A percentile compares a stretch with the other conserved stretches of the same genome.
These are phyloP conservation scores for Fraxinus greggii DNA, from an alignment of 305 asterid species.

Conservation along the genomic window DNA sequence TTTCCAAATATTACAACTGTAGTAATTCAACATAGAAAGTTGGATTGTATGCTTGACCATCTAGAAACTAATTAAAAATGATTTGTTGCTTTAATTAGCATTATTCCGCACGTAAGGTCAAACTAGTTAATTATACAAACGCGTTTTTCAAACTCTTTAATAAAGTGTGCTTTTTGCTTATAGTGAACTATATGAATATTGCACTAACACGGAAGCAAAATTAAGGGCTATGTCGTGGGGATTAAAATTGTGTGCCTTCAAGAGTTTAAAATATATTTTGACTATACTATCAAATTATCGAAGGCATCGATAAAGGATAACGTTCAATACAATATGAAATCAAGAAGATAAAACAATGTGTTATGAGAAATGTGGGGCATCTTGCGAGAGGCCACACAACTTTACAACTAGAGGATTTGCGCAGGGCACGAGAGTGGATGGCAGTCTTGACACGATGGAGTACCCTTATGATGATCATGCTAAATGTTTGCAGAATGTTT, in stretches of 20 bases:
- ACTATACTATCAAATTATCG: not conserved
- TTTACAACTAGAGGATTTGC: not conserved
- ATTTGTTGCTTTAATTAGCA: too few relatives aligned
- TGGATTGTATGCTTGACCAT: too few relatives aligned
- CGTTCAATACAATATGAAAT: not conserved
- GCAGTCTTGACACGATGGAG: not conserved
- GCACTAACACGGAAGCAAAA: too few relatives aligned
- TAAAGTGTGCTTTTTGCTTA: not conserved
- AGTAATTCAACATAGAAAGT: too few relatives aligned
- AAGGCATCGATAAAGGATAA: not conserved
- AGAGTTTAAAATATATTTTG: too few relatives aligned
- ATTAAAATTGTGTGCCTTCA: too few relatives aligned
- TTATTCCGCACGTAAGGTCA: too few relatives aligned
- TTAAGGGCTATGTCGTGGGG: too few relatives aligned
- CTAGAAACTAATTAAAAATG: too few relatives aligned
- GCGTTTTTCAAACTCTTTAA: not conserved
- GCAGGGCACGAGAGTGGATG: not conserved
- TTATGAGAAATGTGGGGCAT: not conserved
- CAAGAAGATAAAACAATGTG: not conserved
- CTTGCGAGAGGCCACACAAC: not conserved
- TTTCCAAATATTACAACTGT: too few relatives aligned
- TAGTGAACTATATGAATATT: not conserved
- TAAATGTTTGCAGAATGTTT: not conserved
- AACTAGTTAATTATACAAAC: too few relatives aligned
- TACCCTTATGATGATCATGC: not conserved